phyloP scores from a whole-genome alignment of 179 eudicot genomes.

The Silene noctiflora region DNA sequence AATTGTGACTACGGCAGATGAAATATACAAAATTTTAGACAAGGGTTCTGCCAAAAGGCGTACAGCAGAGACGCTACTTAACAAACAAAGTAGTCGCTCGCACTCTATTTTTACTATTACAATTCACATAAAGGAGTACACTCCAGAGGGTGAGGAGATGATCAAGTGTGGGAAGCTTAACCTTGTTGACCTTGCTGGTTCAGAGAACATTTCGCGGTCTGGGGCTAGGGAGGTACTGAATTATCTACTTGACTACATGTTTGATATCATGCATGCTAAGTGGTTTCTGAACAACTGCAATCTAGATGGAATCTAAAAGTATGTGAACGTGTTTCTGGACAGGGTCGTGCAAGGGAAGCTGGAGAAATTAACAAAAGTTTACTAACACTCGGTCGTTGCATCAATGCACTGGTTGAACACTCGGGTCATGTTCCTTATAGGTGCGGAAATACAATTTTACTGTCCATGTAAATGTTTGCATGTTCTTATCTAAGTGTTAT shows the following conservation, averaged over 20 bases:
- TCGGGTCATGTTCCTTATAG: constrained; percentile 95
- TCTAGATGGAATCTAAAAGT: constrained; percentile 10
- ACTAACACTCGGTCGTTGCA: constrained; percentile 94
- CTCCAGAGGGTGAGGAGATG: constrained; percentile 96
- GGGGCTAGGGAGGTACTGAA: constrained; percentile 86
- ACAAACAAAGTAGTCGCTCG: constrained; percentile 98
- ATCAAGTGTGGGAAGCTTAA: constrained; percentile 93
- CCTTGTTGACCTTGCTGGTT: constrained; percentile 99
- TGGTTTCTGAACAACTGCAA: neutral
- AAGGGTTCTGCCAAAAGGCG: constrained; percentile 91
- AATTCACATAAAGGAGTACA: constrained; percentile 84
- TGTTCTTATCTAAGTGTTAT: neutral
- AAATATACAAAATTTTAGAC: constrained; percentile 84
- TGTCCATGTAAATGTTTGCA: neutral
- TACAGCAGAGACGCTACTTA: constrained; percentile 91
- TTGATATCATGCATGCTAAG: neutral
- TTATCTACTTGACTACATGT: neutral
- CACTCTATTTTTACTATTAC: constrained; percentile 96
- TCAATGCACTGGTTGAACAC: constrained; percentile 91
- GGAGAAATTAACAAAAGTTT: constrained; percentile 98
- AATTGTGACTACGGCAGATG: constrained; percentile 77
- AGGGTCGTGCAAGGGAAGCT: constrained; percentile 97
- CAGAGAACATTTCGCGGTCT: constrained; percentile 91
- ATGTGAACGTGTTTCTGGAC: constrained; percentile 19
- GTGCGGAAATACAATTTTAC: constrained; percentile 31